phyloP scores from a whole-genome alignment of 208 protist species.

The Leishmania guyanensis region DNA sequence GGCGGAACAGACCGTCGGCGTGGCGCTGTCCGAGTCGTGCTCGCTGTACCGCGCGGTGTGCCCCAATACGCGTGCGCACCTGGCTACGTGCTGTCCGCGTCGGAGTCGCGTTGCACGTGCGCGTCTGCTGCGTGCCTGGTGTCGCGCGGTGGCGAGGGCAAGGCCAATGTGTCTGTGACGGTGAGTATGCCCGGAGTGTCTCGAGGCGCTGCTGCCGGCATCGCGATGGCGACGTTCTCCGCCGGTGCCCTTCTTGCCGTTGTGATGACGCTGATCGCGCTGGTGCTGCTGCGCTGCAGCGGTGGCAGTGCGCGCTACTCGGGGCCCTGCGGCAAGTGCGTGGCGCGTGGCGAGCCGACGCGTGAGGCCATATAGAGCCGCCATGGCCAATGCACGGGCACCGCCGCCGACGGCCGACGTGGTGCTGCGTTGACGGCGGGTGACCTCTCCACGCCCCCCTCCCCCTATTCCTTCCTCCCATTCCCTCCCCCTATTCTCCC shows the following conservation, averaged over 20 bases:
- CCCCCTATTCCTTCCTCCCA: background rate
- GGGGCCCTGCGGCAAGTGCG: background rate
- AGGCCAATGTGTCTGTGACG: background rate
- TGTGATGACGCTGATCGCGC: conserved; percentile 5
- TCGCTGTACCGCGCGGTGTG: conserved; percentile 16
- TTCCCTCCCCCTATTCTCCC: background rate
- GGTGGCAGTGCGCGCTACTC: background rate
- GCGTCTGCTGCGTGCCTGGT: conserved; percentile 7
- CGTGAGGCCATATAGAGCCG: background rate
- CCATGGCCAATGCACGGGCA: background rate
- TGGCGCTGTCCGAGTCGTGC: conserved; percentile 13
- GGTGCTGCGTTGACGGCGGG: background rate
- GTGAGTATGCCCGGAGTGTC: conserved; percentile 17
- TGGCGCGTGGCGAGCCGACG: background rate
- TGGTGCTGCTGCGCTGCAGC: conserved; percentile 6
- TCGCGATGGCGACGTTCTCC: conserved; percentile 17
- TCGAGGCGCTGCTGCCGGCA: conserved; percentile 14
- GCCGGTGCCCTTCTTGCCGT: background rate
- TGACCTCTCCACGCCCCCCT: background rate
- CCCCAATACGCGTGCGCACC: conserved; percentile 15
- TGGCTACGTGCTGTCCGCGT: conserved; percentile 12
- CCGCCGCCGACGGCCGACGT: background rate
- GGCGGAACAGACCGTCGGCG: conserved; percentile 9
- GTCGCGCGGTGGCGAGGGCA: background rate
- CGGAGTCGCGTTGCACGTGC: conserved; percentile 8